Percentiles rank a stretch among this genome's conserved stretches.
These are phyloP conservation scores for Rugonectria rugulosa DNA, from an alignment of 2,329 filamentous ascomycete genomes.

Conservation along the genomic window DNA sequence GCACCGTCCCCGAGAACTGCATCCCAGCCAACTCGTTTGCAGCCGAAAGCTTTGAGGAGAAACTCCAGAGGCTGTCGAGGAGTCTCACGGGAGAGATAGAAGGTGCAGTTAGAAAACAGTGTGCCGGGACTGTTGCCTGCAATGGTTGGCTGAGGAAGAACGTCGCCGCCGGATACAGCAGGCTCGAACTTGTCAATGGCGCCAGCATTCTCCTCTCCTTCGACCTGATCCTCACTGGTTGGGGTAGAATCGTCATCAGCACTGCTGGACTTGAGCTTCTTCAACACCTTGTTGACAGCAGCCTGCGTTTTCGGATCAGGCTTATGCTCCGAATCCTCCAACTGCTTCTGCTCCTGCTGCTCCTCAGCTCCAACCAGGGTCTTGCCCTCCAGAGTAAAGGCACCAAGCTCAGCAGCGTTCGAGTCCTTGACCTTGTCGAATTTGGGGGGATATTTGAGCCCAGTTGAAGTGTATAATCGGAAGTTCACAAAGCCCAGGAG, in stretches of 20 bases:
- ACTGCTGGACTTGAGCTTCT: conserved; percentile 67
- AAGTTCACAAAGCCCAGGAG: conserved; percentile 96
- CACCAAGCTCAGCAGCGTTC: conserved; percentile 85
- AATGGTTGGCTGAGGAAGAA: conserved; percentile 79
- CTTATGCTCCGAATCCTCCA: conserved; percentile 56
- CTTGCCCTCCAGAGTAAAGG: conserved; percentile 85
- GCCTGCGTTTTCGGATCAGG: conserved; percentile 70
- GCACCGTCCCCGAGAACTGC: conserved; percentile 87
- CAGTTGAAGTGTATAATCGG: conserved; percentile 88
- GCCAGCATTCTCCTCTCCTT: conserved; percentile 59
- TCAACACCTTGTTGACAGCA: conserved; percentile 73
- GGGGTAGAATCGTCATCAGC: conserved; percentile 52
- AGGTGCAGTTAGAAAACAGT: conserved; percentile 88
- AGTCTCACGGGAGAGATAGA: conserved; percentile 94
- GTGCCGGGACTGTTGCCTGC: conserved; percentile 71
- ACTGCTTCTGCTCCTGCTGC: conserved; percentile 61
- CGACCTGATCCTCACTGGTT: conserved; percentile 50
- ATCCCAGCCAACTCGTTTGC: conserved; percentile 96
- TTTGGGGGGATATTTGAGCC: conserved; percentile 93
- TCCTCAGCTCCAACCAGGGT: conserved; percentile 65
- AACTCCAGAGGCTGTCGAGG: conserved; percentile 92
- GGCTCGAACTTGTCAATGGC: conserved; percentile 93
- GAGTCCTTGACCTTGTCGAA: conserved; percentile 90
- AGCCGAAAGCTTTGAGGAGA: conserved; percentile 90
- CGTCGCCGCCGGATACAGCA: conserved; percentile 82